Evolutionary conservation across 805 yeast genomes (phyloP), one percentile per base, ranked within the genome.

Genomic region (Candida xiaguanensis): DNA sequence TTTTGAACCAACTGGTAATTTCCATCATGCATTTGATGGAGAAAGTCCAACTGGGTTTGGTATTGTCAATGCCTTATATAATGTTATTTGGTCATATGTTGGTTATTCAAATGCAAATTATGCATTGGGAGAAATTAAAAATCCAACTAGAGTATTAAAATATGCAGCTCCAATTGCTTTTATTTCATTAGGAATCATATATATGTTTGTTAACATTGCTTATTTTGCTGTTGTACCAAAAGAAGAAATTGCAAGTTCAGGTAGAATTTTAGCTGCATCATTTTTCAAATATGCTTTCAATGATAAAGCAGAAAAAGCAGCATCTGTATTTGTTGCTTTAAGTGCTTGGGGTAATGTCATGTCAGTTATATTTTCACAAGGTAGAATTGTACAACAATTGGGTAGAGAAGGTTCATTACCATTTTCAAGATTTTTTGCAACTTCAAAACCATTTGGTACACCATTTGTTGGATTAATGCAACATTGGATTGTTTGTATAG

Each of bases 21-120:
- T 83, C 59, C 19, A 30, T 29, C 56, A 83, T 51, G 74, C 85
- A 2, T 83, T 84, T 51, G 63, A 55, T 1, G 83, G 84, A 37
- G 61, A 45, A 38, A 54, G 55, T 34, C 82, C 83, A 5, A 65
- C 78, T 27, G 84, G 80, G n/a, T 79, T 72, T 50, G 86, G 87
- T 47, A 70, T 80, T 38, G 86, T 82, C 41, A 81, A 80, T 49
- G 89, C 93, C 5, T 69, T 85, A 40, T 85, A 84, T 65, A 84
- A 83, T 53, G 86, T 85, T 41, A 85, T 85, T 53, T 85, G 91
- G 91, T 82, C 91, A 2, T 85, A 78, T 51, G 77, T 84, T 50
- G 95, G 95, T 37, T 85, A 85, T 57, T 81, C 90, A 28, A 85
- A 85, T 55, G 90, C 82, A 38, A 85, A 85, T 62, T 85, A 85